Evolutionary conservation across 208 protist genomes (phyloP).

Genomic region (Wallacemonas sp.): DNA sequence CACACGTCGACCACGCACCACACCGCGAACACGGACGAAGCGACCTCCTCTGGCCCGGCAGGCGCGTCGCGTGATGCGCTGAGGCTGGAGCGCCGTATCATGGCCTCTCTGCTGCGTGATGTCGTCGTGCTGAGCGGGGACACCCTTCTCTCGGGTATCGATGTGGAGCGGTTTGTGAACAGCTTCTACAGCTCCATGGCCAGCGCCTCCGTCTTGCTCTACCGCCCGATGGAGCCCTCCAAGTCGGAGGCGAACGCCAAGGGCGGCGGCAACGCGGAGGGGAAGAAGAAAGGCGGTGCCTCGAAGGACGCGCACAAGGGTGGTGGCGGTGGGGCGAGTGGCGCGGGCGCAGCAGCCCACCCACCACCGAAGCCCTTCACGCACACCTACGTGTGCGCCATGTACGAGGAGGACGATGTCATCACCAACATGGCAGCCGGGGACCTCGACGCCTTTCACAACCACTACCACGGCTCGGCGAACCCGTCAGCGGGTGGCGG

Average conservation of each 20-base stretch:
- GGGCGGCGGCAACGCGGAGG: constrained; percentile 1
- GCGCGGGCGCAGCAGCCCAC: background rate
- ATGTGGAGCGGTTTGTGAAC: constrained; percentile 65
- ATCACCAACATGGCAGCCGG: constrained; percentile 14
- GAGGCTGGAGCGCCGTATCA: constrained; percentile 28
- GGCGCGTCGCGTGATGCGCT: constrained; percentile 19
- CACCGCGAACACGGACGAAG: constrained; percentile 4
- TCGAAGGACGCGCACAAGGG: constrained; percentile 15
- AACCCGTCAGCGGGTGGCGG: background rate
- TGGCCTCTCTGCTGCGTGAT: constrained; percentile 53
- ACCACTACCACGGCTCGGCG: constrained; percentile 6
- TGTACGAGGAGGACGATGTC: constrained; percentile 57
- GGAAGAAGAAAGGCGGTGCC: background rate
- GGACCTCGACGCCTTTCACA: background rate
- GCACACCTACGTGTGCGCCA: constrained; percentile 49
- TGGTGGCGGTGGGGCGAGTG: constrained; percentile 1
- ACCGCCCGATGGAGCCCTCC: constrained; percentile 37
- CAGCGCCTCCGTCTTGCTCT: constrained; percentile 65
- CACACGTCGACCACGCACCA: background rate
- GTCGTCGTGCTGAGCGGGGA: constrained; percentile 79
- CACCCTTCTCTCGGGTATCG: constrained; percentile 71
- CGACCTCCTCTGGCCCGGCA: background rate
- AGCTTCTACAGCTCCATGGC: constrained; percentile 74
- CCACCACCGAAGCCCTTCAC: constrained; percentile 33
- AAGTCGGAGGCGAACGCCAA: background rate